Conservation (phyloP, 352 stramenopile genomes). For the Achlya hypogyna region DNA sequence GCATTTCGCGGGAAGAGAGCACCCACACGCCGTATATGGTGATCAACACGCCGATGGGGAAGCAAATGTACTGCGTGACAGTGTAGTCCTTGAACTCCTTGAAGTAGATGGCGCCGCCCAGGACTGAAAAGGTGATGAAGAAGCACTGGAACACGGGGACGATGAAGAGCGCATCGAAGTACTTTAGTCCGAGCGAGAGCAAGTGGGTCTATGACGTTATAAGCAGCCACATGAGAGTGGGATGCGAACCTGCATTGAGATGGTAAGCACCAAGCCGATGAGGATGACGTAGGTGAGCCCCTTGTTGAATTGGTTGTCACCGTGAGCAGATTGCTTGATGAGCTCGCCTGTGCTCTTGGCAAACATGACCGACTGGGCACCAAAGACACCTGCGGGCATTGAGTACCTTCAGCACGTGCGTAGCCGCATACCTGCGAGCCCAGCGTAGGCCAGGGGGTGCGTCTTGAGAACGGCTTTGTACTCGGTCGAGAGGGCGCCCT, state of each 20-base stretch:
- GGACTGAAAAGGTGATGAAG: conserved; percentile 86
- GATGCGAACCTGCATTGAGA: conserved; percentile 57
- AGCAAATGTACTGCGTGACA: conserved; percentile 28
- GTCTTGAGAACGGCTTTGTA: conserved; percentile 40
- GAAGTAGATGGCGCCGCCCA: conserved; percentile 84
- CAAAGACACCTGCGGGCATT: conserved; percentile 43
- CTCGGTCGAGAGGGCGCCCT: conserved; percentile 34
- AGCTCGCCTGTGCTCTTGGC: conserved; percentile 75
- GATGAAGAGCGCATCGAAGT: conserved; percentile 83
- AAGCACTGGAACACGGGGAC: conserved; percentile 84
- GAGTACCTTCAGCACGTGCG: background rate
- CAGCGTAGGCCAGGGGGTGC: conserved; percentile 62
- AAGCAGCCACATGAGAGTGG: background rate
- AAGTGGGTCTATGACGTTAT: conserved; percentile 51
- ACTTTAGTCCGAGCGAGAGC: conserved; percentile 71
- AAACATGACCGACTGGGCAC: conserved; percentile 74
- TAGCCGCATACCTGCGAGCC: conserved; percentile 33
- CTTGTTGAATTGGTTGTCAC: conserved; percentile 61
- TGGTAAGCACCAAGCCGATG: conserved; percentile 67
- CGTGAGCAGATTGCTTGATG: conserved; percentile 68
- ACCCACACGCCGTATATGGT: conserved; percentile 66
- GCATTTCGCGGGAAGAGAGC: conserved; percentile 59
- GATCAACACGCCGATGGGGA: conserved; percentile 37
- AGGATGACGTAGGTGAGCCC: conserved; percentile 75
- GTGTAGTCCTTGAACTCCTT: conserved; percentile 62